phyloP scores from a whole-genome alignment of 2,329 filamentous ascomycete species.

The Calonectria honghensis region DNA sequence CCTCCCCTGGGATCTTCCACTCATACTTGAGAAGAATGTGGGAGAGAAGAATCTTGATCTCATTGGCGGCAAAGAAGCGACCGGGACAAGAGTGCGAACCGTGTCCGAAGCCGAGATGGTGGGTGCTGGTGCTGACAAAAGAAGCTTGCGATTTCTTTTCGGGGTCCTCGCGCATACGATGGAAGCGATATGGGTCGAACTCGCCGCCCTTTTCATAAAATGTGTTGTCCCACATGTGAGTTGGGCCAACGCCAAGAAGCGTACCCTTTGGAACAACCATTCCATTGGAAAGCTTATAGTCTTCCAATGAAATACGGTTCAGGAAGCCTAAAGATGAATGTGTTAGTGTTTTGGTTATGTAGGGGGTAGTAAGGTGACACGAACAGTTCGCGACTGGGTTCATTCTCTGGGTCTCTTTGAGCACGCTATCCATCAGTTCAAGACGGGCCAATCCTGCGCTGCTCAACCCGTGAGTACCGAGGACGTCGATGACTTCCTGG shows the following conservation, averaged over 20 bases:
- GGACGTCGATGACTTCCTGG: neutral
- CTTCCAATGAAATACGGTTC: neutral
- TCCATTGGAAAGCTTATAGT: neutral
- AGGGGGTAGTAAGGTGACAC: neutral
- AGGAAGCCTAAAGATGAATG: neutral
- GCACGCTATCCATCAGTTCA: conserved; percentile 21
- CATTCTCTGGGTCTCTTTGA: conserved; percentile 14
- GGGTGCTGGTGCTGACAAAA: conserved; percentile 12
- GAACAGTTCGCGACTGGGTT: conserved; percentile 10
- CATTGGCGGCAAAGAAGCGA: conserved; percentile 13
- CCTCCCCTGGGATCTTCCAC: conserved; percentile 7
- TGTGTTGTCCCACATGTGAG: conserved; percentile 20
- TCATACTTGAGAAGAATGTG: conserved; percentile 16
- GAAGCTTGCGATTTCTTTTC: neutral
- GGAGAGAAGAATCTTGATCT: conserved; percentile 5
- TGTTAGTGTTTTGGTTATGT: neutral
- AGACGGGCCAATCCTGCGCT: neutral
- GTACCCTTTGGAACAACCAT: conserved; percentile 12
- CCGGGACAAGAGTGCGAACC: neutral
- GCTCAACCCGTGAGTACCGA: neutral
- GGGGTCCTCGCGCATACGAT: conserved; percentile 3
- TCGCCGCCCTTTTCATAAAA: conserved; percentile 12
- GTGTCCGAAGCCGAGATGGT: conserved; percentile 13
- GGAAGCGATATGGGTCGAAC: conserved; percentile 9
- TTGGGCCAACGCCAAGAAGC: conserved; percentile 11